These are phyloP conservation scores for Populus ilicifolia DNA, from an alignment of 345 rosid genomes.

Conservation along the genomic window DNA sequence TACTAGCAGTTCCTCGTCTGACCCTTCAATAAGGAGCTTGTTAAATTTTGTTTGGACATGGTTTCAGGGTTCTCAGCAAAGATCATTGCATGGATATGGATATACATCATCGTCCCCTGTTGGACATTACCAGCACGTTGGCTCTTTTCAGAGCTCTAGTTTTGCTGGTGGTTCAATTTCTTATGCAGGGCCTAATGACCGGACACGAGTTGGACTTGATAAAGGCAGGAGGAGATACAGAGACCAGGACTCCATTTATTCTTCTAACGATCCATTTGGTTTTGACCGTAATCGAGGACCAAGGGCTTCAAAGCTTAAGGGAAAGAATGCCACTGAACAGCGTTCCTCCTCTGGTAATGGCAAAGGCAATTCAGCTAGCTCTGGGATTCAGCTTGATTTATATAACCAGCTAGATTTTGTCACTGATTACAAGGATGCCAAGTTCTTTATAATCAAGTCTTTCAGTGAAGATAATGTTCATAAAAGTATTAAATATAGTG, in stretches of 20 bases:
- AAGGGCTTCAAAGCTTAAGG: constrained; percentile 52
- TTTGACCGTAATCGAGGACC: constrained; percentile 61
- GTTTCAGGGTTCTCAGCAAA: constrained; percentile 32
- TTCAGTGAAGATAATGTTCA: constrained; percentile 82
- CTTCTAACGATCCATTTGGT: constrained; percentile 45
- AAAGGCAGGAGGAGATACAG: constrained; percentile 54
- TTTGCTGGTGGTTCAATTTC: constrained; percentile 26
- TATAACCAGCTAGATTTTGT: constrained; percentile 48
- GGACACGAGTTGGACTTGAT: constrained; percentile 36
- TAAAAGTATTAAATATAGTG: constrained; percentile 62
- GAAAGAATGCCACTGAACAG: constrained; percentile 35
- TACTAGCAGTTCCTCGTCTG: neutral
- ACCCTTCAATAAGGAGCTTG: neutral
- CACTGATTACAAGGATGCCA: constrained; percentile 54
- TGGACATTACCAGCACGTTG: constrained; percentile 44
- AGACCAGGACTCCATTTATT: constrained; percentile 38
- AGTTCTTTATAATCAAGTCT: constrained; percentile 67
- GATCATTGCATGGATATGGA: constrained; percentile 43
- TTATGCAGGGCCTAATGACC: constrained; percentile 39
- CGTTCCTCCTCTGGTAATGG: constrained; percentile 31
- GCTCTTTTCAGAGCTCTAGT: constrained; percentile 41
- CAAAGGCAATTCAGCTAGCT: constrained; percentile 29
- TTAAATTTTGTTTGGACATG: neutral
- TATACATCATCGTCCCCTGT: constrained; percentile 40
- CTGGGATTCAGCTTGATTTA: constrained; percentile 32